phyloP scores from a whole-genome alignment of 1,284 basidiomycete species.

The Cryptococcus sp. region DNA sequence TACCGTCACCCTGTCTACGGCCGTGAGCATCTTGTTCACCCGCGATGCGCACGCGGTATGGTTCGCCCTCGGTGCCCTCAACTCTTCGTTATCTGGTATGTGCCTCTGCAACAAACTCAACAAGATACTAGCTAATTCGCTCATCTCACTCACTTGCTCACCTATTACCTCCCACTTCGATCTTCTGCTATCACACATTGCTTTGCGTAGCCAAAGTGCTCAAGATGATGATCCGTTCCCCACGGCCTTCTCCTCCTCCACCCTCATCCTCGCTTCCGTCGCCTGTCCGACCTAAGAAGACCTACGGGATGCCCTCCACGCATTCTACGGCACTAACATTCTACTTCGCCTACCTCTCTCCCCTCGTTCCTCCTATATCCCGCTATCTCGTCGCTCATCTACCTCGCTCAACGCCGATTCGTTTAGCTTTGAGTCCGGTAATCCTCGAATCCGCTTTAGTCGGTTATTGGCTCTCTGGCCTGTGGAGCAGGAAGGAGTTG shows the following conservation, averaged over 20 bases:
- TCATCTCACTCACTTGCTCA: neutral
- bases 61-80: slow-evolving; percentile 66
- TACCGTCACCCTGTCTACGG: slow-evolving; percentile 64
- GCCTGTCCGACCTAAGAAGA: slow-evolving; percentile 36
- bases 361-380: slow-evolving; percentile 51
- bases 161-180: neutral
- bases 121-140: too few relatives aligned
- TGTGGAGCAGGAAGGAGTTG: slow-evolving; percentile 71
- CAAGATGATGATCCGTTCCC: slow-evolving; percentile 62
- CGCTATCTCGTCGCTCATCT: too few relatives aligned
- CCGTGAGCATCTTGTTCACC: slow-evolving; percentile 63
- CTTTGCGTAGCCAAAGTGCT: slow-evolving; percentile 62
- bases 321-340: slow-evolving; percentile 76
- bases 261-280: slow-evolving; percentile 37
- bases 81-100: slow-evolving; percentile 58
- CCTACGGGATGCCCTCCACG: slow-evolving; percentile 79
- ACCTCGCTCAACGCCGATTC: neutral
- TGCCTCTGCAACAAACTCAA: neutral
- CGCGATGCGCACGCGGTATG: slow-evolving; percentile 68
- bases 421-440: neutral
- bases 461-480: slow-evolving; percentile 54
- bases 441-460: neutral
- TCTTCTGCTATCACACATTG: too few relatives aligned
- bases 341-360: slow-evolving; percentile 66
- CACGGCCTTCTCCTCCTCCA: slow-evolving; percentile 60